Evolutionary conservation across 1,284 basidiomycete genomes (phyloP), one percentile per base, ranked within the genome.

Genomic region (Ustilago xerochloae): DNA sequence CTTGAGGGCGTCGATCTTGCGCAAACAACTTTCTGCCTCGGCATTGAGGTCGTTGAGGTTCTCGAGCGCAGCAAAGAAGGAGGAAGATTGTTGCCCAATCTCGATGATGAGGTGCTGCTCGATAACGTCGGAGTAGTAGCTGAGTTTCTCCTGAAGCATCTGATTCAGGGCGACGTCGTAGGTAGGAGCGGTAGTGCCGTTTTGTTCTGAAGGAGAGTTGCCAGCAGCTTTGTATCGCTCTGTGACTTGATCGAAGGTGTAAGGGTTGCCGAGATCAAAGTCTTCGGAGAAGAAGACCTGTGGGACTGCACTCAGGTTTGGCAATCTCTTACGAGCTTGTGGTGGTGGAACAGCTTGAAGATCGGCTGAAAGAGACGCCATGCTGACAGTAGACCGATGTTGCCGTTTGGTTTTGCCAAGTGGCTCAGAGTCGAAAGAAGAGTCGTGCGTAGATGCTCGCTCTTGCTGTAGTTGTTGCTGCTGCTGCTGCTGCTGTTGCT

Each of bases 101-200:
- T 98, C 96, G 75, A 91, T 90, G 15, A 97, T 90, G 56, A 99
- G 91, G 83, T 99, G 95, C 72, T 94, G 91, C 81, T 99, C 96
- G 67, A 99, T 90, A 2, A 92, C 92, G 84, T 98, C 97, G 7
- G 95, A 91, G 80, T 97, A 92, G 67, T 94, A 91, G 13, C 93
- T 94, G 59, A 98, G 89, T 80, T 91, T 91, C 82, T 97, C 94
- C n/a, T 97, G 91, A 1, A 96, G 87, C 87, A 85, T 91, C 78
- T 81, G 89, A 38, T 87, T 83, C 55, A 85, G 62, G 43, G 84
- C 66, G 33, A 78, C 57, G 57, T 78, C 75, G 61, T 64, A 74
- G 79, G 82, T 66, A 9, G 66, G 69, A 6, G 67, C 47, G 1
- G 22, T 15, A 29, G 35, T 30, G 28, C 35, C 63, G 18, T 52